Percentiles rank a stretch among this genome's conserved stretches.
phyloP scores from a whole-genome alignment of 78 protist species.

The Dictyostelium discoideum region DNA sequence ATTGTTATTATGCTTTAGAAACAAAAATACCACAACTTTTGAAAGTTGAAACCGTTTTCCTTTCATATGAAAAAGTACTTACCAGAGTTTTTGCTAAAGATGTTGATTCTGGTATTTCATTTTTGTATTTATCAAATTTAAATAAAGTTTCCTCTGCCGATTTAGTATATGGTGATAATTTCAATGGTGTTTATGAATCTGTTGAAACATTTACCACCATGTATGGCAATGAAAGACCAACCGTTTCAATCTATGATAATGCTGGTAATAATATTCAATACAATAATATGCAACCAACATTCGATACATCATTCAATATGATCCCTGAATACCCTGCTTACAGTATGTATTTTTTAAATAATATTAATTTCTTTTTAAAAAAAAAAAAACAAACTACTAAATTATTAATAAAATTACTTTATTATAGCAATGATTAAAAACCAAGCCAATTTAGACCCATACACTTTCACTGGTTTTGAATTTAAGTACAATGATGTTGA shows the following conservation, averaged over 20 bases:
- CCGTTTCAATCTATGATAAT: not conserved
- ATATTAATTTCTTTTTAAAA: not conserved
- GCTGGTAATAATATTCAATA: not conserved
- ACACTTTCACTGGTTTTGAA: not conserved
- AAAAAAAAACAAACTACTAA: not conserved
- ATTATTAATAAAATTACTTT: not conserved
- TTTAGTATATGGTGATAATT: not conserved
- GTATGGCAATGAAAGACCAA: not conserved
- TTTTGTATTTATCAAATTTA: not conserved
- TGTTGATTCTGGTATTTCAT: not conserved
- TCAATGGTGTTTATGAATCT: conserved; percentile 9
- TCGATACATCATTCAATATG: not conserved
- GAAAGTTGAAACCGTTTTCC: not conserved
- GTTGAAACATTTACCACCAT: not conserved
- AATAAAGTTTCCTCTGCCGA: not conserved
- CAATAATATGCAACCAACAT: not conserved
- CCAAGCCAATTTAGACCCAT: not conserved
- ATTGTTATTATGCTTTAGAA: not conserved
- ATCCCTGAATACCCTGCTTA: not conserved
- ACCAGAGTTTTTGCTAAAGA: not conserved
- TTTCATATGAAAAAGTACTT: not conserved
- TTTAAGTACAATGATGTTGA: conserved; percentile 10
- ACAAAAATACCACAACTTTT: not conserved
- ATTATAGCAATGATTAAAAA: not conserved
- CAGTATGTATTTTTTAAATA: not conserved